Evolutionary conservation across 148 eudicot species (phyloP), one percentile per base, ranked within the genome.

Genomic region (Nepenthes mirabilis): DNA sequence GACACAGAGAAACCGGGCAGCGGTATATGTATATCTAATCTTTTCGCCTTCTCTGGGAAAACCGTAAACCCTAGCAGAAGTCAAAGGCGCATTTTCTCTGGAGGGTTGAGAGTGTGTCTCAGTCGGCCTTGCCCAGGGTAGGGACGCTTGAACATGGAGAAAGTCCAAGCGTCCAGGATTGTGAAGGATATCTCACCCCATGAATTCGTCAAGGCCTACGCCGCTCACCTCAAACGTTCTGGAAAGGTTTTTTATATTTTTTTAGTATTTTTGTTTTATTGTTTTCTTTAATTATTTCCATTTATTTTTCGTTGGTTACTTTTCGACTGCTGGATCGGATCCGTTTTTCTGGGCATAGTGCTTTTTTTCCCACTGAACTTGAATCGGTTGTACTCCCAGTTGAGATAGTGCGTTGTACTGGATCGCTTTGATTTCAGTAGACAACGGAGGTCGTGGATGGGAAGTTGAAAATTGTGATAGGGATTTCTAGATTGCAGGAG

Each of bases 121-220:
- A 23, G 23, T 23, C 23, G 23, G 23, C 23, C 23, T 23, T 23
- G 23, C 23, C 23, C 23, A 23, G 23, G 23, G 23, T 23, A 23
- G 0, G 23, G 23, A 23, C 23, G 23, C 23, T 23, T 14, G 32
- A 52, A 52, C 2, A 52, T 52, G 55, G 55, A 52, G 23, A 12
- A 3, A 11, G 55, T 5, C 14, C 32, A 14, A 12, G 23, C 6
- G 14, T 33, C 58, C 1, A 33, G 58, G 58, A 55, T 36, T 33
- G 58, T 55, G 36, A 55, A 55, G 36, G 58, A 55, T 7, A 36
- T 55, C 2, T 55, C 58, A 9, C 58, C 58, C 8, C 58, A 33
- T 55, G 58, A 55, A 10, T 55, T 55, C 58, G 58, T 55, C 58
- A 55, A 55, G 58, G 58, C 58, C 8, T 55, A 55, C 58, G 58